Evolutionary conservation across 257 asterid species (phyloP).

Genomic region (Thymus mandschuricus): DNA sequence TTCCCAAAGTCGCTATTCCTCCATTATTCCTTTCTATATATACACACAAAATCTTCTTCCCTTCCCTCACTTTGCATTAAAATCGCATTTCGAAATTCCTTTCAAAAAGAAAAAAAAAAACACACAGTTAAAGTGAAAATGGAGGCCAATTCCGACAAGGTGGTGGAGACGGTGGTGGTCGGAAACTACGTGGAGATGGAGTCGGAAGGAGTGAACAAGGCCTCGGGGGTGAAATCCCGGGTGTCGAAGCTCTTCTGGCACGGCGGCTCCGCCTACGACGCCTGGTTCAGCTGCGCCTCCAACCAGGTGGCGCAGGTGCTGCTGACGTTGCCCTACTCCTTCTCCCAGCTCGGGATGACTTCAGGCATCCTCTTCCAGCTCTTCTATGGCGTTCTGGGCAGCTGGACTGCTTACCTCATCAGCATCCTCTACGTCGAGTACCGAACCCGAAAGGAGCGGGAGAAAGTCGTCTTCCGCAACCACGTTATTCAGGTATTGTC

Average conservation of each 20-base stretch:
- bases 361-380: constrained; percentile 82
- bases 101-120: neutral
- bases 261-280: constrained; percentile 94
- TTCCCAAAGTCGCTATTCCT: constrained; percentile 50
- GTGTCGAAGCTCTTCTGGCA: constrained; percentile 79
- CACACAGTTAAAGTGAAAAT: constrained; percentile 26
- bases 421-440: constrained; percentile 82
- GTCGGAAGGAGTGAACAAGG: constrained; percentile 49
- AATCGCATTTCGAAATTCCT: neutral
- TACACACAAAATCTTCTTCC: neutral
- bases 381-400: constrained; percentile 78
- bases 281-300: constrained; percentile 96
- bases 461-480: constrained; percentile 82
- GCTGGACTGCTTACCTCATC: constrained; percentile 93
- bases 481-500: constrained; percentile 82
- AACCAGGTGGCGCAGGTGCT: constrained; percentile 97
- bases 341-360: constrained; percentile 88
- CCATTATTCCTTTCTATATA: constrained; percentile 24
- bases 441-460: constrained; percentile 82
- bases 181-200: constrained; percentile 87
- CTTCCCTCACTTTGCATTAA: neutral
- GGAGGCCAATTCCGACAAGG: constrained; percentile 66
- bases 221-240: constrained; percentile 48
- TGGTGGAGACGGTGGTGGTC: constrained; percentile 60
- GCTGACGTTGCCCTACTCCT: constrained; percentile 84